Evolutionary conservation across 73 alveolate species (phyloP).

Genomic region (Halteria grandinella): DNA sequence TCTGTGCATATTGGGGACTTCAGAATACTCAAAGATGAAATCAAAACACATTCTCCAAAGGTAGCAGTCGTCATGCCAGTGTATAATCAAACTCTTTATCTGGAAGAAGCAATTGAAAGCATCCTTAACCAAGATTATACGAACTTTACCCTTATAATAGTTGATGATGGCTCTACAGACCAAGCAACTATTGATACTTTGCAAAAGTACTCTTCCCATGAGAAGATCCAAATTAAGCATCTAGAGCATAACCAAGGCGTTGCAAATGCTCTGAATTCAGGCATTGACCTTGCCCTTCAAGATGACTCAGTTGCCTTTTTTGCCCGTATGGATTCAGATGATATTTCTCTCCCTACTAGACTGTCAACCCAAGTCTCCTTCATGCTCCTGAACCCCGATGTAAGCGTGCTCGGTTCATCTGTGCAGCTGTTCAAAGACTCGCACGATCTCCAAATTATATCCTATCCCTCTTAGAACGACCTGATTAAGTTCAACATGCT

Average conservation of each 20-base stretch:
- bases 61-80: constrained; percentile 81
- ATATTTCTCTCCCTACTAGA: constrained; percentile 56
- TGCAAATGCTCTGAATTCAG: constrained; percentile 55
- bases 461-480: constrained; percentile 34
- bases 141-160: constrained; percentile 70
- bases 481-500: constrained; percentile 60
- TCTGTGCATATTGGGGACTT: constrained; percentile 70
- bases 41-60: background rate
- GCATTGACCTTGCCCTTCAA: constrained; percentile 37
- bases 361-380: constrained; percentile 36
- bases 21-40: background rate
- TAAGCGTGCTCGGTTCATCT: constrained; percentile 53
- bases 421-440: constrained; percentile 49
- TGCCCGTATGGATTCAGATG: constrained; percentile 76
- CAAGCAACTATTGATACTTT: background rate
- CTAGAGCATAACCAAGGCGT: constrained; percentile 47
- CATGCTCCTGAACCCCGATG: constrained; percentile 41
- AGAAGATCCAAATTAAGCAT: constrained; percentile 9
- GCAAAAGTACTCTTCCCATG: background rate
- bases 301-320: constrained; percentile 13
- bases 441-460: background rate
- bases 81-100: constrained; percentile 60
- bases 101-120: constrained; percentile 71
- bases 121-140: constrained; percentile 62
- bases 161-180: constrained; percentile 86